Base-by-base conservation (phyloP, 805 yeast genomes). In the Saitoella complicata region DNA sequence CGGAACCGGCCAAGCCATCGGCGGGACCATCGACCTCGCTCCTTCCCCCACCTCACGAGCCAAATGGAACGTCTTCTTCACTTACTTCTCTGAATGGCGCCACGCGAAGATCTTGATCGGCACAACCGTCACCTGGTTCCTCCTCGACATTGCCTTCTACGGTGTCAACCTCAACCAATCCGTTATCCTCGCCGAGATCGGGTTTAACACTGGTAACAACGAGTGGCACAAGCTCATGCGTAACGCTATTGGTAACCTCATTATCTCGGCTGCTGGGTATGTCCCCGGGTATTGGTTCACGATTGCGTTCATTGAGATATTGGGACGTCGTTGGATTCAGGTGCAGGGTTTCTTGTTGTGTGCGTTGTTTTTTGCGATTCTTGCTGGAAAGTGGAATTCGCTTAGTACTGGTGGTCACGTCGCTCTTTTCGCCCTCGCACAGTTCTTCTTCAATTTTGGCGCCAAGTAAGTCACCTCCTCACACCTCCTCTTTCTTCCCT, bases 241-340 rank as follows among this genome's bases (percentile, higher is more conserved):
- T 63, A 63, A 80, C 49, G 82, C 88, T 61, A 94, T 86, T 47
- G 95, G 95, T 76, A 85, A 85, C 67, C 72, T 85, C 70, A 85
- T 85, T 66, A 72, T 85, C 62, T 76, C 85, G 51, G 83, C 94
- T 73, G 96, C 96, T 46, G 95, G 96, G 71, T 73, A 91, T 40
- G 75, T 85, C 64, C 95, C 95, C 56, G 95, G 95, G 59, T 85
- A 85, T 67, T 85, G 95, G 95, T 67, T 71, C 49, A 61, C 88
- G 32, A 84, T 79, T 55, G 85, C 85, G 43, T 78, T 88, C 40
- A 61, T 85, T 49, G 95, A 85, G 65, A 70, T 66, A 36, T 55
- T 85, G 54, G 95, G 95, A 56, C 78, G 95, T 72, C 83, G 80
- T 65, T 76, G 86, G 51, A 67, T 85, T 51, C 95, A 86, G 69